A percentile compares a stretch with the other conserved stretches of the same genome.
Conservation (phyloP, 148 eudicot genomes). For the Chenopodium berlandieri region DNA sequence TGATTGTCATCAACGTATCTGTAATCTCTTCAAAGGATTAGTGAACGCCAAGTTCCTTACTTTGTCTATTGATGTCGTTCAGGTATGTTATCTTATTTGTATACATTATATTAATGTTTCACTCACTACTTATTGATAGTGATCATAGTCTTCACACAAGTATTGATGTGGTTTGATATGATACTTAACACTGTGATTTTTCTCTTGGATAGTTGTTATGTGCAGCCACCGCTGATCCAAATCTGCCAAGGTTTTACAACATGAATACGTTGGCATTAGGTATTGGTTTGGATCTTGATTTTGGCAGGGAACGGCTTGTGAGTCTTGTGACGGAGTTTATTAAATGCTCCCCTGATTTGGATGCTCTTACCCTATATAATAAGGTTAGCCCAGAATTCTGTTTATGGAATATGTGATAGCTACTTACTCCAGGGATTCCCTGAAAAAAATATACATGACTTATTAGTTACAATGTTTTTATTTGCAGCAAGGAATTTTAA, state of each 20-base stretch:
- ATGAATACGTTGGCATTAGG: slow-evolving; percentile 25
- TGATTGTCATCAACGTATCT: slow-evolving; percentile 16
- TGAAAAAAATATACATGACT: not conserved
- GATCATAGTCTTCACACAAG: too few relatives aligned
- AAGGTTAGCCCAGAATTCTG: slow-evolving; percentile 23
- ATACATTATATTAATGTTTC: not conserved
- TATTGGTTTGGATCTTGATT: slow-evolving; percentile 27
- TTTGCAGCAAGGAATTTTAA: slow-evolving; percentile 19
- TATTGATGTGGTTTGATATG: not conserved
- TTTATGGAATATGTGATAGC: not conserved
- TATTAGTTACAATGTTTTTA: not conserved
- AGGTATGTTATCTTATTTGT: slow-evolving; percentile 12
- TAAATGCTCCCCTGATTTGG: slow-evolving; percentile 18
- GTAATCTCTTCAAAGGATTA: slow-evolving; percentile 21
- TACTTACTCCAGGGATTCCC: not conserved
- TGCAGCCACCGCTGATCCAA: not conserved
- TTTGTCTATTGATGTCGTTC: slow-evolving; percentile 22
- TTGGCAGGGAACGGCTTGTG: slow-evolving; percentile 24
- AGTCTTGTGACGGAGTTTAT: slow-evolving; percentile 24
- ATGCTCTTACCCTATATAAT: slow-evolving; percentile 18
- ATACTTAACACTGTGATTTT: not conserved
- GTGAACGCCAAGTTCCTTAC: slow-evolving; percentile 17
- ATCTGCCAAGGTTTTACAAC: slow-evolving; percentile 24
- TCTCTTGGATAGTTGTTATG: slow-evolving; percentile 17
- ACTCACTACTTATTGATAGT: not conserved